Evolutionary conservation across 108 stramenopile genomes (phyloP).

Genomic region (Conticribra guillardii): DNA sequence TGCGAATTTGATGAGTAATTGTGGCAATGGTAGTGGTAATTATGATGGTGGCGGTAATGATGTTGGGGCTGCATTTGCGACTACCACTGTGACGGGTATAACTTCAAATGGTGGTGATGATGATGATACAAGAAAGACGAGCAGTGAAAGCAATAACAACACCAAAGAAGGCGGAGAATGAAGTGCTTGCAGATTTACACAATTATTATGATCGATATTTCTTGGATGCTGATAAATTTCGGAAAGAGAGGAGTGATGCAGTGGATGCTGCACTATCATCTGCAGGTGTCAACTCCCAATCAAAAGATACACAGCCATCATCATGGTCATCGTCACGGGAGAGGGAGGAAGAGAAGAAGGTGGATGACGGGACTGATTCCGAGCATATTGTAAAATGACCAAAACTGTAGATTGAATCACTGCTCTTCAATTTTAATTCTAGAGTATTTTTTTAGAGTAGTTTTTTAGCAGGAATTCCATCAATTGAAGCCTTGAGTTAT

Average conservation of each 20-base stretch:
- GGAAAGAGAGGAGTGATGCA: constrained; percentile 21
- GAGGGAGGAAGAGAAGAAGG: constrained; percentile 23
- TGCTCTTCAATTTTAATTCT: too few relatives aligned
- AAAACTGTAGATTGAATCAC: too few relatives aligned
- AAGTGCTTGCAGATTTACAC: constrained; percentile 28
- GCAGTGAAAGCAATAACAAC: too few relatives aligned
- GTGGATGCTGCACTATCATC: constrained; percentile 1
- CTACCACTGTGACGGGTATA: too few relatives aligned
- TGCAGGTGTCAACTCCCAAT: too few relatives aligned
- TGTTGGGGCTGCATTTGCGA: too few relatives aligned
- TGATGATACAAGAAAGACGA: neutral
- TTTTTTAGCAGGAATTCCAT: too few relatives aligned
- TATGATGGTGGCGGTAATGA: too few relatives aligned
- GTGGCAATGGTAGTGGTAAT: neutral
- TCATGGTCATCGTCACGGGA: constrained; percentile 8
- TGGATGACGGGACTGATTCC: neutral
- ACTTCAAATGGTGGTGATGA: neutral
- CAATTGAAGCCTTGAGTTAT: too few relatives aligned
- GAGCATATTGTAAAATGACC: too few relatives aligned
- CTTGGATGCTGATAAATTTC: constrained; percentile 45
- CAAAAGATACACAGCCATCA: too few relatives aligned
- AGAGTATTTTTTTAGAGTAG: too few relatives aligned
- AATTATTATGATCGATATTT: constrained; percentile 58
- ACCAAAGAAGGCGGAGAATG: neutral
- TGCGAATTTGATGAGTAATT: constrained; percentile 41